Evolutionary conservation across 805 yeast genomes (phyloP).

Genomic region (Trichomonascus vanleenenianus): DNA sequence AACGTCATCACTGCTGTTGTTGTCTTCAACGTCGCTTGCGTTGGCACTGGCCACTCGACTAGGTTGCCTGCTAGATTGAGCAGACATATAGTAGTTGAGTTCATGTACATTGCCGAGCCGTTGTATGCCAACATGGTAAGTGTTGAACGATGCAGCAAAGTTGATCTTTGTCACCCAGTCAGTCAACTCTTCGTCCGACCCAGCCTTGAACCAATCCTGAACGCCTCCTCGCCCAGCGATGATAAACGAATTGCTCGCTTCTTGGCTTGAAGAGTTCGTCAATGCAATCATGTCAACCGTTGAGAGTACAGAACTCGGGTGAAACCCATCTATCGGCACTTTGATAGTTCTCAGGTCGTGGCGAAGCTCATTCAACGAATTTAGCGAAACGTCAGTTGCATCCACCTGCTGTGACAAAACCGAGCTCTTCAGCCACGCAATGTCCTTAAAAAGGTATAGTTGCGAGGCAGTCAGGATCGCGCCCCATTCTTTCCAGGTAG

Average conservation of each 20-base stretch:
- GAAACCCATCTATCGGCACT: slow-evolving; percentile 32
- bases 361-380: background rate
- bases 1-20: background rate
- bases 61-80: no score
- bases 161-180: slow-evolving; percentile 56
- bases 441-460: slow-evolving; percentile 34
- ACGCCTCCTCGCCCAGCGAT: slow-evolving; percentile 25
- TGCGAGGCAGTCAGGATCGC: slow-evolving; percentile 34
- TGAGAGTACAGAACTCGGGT: slow-evolving; percentile 29
- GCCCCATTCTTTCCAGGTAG: slow-evolving; percentile 35
- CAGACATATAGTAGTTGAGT: no score
- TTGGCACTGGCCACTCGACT: no score
- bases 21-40: no score
- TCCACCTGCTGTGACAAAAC: slow-evolving; percentile 4
- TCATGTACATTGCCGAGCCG: slow-evolving; percentile 6
- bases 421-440: slow-evolving; percentile 27
- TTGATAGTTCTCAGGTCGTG: slow-evolving; percentile 15
- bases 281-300: slow-evolving; percentile 38
- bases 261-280: slow-evolving; percentile 9
- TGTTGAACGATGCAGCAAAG: slow-evolving; percentile 40
- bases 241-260: slow-evolving; percentile 22
- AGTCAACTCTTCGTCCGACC: slow-evolving; percentile 37
- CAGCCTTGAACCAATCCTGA: slow-evolving; percentile 37
- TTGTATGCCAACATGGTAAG: slow-evolving; percentile 29
- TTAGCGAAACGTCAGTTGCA: background rate